These are phyloP conservation scores for Ustilago esculenta DNA, from an alignment of 1,284 basidiomycete species.

Conservation along the genomic window DNA sequence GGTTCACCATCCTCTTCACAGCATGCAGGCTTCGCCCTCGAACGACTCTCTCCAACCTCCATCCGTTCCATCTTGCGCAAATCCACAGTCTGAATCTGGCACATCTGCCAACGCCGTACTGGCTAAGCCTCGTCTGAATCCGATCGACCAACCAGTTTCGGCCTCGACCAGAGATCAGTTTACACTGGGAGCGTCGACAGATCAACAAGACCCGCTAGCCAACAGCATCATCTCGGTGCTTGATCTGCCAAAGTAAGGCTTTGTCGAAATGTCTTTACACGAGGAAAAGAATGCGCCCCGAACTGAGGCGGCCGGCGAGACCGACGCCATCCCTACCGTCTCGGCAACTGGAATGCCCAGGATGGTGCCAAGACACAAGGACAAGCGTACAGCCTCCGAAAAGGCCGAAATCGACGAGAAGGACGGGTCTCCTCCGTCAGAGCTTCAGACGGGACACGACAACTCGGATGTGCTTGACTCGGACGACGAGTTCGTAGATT, in stretches of 20 bases:
- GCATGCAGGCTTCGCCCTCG: no score
- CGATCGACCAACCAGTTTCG: constrained; percentile 8
- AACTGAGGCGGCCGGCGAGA: constrained; percentile 11
- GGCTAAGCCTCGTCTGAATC: constrained; percentile 14
- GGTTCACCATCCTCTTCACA: not conserved
- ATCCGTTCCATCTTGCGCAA: no score
- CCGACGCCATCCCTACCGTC: constrained; percentile 48
- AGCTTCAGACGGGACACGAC: constrained; percentile 11
- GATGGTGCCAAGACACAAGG: constrained; percentile 45
- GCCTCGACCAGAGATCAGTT: not conserved
- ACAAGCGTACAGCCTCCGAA: constrained; percentile 14
- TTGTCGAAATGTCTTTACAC: constrained; percentile 17
- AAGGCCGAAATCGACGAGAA: constrained; percentile 34
- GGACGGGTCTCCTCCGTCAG: constrained; percentile 15
- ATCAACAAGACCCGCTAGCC: constrained; percentile 10
- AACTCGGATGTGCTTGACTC: constrained; percentile 9
- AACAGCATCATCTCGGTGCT: constrained; percentile 31
- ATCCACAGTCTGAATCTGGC: no score
- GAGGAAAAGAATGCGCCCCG: constrained; percentile 24
- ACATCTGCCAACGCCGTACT: no score
- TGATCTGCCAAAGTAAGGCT: constrained; percentile 16
- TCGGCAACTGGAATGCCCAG: constrained; percentile 57
- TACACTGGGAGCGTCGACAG: not conserved
- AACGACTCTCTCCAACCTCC: no score
- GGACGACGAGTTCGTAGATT: not conserved